These are phyloP conservation scores for Pseudopithomyces chartarum DNA, from an alignment of 2,329 filamentous ascomycete species.

Conservation along the genomic window DNA sequence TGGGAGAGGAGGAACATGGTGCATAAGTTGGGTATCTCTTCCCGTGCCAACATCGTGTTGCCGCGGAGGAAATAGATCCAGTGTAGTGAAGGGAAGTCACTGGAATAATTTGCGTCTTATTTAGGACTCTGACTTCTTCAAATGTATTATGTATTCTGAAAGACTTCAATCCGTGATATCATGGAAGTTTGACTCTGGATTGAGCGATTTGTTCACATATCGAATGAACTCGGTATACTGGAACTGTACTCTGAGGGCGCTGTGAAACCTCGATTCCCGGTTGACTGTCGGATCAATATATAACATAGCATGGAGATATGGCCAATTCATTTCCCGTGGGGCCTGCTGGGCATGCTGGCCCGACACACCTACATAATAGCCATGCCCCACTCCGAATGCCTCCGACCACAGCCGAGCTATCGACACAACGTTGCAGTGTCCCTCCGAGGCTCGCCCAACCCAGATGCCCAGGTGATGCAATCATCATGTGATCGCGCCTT, in stretches of 20 bases:
- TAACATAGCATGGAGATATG: no score
- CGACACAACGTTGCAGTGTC: not conserved
- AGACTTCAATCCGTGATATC: no score
- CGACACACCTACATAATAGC: not conserved
- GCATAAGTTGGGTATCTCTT: slow-evolving; percentile 80
- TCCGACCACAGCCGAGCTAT: not conserved
- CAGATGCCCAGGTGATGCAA: slow-evolving; percentile 3
- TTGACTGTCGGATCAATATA: no score
- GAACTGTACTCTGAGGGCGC: no score
- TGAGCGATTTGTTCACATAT: no score
- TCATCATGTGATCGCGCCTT: slow-evolving; percentile 7
- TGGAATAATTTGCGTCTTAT: not conserved
- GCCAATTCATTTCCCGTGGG: no score
- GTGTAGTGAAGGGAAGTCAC: not conserved
- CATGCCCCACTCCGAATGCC: not conserved
- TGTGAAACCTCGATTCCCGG: no score
- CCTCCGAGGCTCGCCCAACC: not conserved
- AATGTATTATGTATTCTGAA: not conserved
- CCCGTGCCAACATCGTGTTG: slow-evolving; percentile 71
- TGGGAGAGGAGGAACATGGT: slow-evolving; percentile 82
- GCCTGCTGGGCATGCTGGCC: no score
- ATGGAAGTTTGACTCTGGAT: no score
- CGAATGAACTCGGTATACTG: no score
- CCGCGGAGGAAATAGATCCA: slow-evolving; percentile 34
- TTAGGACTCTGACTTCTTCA: not conserved